These are phyloP conservation scores for Isochrysis galbana DNA, from an alignment of 78 protist species.

Conservation along the genomic window DNA sequence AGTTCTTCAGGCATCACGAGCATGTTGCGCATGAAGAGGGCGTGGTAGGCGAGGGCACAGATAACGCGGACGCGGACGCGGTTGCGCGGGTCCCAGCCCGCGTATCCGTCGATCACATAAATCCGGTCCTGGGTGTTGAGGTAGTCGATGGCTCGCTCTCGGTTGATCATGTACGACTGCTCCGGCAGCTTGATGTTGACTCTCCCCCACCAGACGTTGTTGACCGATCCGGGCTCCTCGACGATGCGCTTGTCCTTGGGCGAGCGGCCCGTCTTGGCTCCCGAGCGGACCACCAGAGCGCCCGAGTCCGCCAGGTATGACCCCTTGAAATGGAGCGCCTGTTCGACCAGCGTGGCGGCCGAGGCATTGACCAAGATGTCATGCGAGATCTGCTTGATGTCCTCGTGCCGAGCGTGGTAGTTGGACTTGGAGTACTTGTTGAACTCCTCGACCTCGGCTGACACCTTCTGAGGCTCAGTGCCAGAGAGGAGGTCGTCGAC, in stretches of 20 bases:
- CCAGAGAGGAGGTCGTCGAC: neutral
- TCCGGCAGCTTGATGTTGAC: constrained; percentile 78
- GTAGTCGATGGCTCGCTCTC: constrained; percentile 90
- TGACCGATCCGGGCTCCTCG: neutral
- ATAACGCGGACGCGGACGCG: constrained; percentile 66
- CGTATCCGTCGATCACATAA: constrained; percentile 87
- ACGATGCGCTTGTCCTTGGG: constrained; percentile 55
- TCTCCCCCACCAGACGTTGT: constrained; percentile 78
- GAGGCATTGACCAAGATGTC: neutral
- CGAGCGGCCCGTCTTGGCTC: constrained; percentile 48
- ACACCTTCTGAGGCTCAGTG: neutral
- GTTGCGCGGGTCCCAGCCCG: constrained; percentile 55
- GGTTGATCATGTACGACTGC: constrained; percentile 75
- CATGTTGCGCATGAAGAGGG: constrained; percentile 76
- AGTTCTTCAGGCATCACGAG: neutral
- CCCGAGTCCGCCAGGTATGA: neutral
- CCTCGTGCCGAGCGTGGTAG: neutral
- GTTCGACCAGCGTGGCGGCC: neutral
- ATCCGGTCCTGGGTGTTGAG: constrained; percentile 79
- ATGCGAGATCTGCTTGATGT: neutral
- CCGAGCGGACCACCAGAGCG: neutral
- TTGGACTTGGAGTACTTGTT: neutral
- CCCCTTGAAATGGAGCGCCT: neutral
- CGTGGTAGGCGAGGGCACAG: constrained; percentile 87
- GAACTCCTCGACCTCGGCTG: neutral